These are phyloP conservation scores for Chytriomyces sp. DNA, from an alignment of 192 early-diverging fungal genomes.

Conservation along the genomic window DNA sequence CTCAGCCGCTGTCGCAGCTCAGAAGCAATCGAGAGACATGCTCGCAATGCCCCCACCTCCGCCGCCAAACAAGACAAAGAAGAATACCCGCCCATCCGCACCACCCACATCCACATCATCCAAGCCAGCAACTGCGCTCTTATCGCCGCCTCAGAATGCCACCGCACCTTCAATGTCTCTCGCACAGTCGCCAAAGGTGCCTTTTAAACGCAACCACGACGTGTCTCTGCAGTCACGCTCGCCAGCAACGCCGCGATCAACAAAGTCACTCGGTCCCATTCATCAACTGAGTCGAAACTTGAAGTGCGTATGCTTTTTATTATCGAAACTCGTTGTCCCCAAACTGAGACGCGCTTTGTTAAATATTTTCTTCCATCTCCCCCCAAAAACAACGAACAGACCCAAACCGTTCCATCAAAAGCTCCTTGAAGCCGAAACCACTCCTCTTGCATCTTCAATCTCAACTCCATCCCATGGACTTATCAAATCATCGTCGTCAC, in stretches of 20 bases:
- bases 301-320: no score
- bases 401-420: conserved; percentile 31
- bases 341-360: no score
- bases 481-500: neutral
- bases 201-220: no score
- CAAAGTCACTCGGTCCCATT: no score
- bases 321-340: no score
- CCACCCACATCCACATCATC: neutral
- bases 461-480: neutral
- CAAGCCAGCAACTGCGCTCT: neutral
- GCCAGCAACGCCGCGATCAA: no score
- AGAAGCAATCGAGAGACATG: neutral
- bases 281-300: no score
- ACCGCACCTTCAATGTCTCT: no score
- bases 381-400: neutral
- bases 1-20: neutral
- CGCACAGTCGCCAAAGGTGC: no score
- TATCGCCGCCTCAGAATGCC: no score
- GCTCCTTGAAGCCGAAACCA: conserved; percentile 1
- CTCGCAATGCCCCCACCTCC: conserved; percentile 28
- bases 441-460: neutral
- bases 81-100: neutral
- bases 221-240: no score
- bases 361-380: neutral
- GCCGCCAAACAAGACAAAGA: neutral